Evolutionary conservation across 139 green algal genomes (phyloP).

Genomic region (Astrephomene gubernaculifera): DNA sequence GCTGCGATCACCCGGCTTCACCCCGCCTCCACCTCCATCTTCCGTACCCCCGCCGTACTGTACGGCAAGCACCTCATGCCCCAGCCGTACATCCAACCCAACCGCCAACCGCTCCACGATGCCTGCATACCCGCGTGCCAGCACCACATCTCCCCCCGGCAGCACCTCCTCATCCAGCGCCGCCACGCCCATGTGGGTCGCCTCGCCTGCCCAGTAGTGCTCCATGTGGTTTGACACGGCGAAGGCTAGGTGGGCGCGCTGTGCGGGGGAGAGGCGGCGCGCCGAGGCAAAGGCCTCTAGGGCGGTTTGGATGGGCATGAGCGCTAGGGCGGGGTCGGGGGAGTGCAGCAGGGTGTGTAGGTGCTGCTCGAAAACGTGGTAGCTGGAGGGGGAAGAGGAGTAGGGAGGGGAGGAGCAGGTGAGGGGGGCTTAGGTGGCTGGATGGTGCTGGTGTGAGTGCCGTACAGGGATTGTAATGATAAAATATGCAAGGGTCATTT

Average conservation of each 20-base stretch:
- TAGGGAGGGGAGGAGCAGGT: neutral
- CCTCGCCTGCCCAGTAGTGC: constrained; percentile 45
- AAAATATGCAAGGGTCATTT: too few species aligned
- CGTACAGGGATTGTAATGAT: too few species aligned
- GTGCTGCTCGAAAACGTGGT: constrained; percentile 32
- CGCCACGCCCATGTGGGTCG: constrained; percentile 13
- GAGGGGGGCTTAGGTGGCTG: too few species aligned
- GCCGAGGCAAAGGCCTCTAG: neutral
- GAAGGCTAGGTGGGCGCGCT: constrained; percentile 2
- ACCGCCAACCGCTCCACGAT: constrained; percentile 39
- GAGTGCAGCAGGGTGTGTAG: neutral
- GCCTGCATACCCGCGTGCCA: constrained; percentile 54
- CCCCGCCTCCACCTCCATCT: too few species aligned
- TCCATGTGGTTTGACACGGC: constrained; percentile 50
- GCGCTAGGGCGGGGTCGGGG: neutral
- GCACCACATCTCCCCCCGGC: constrained; percentile 60
- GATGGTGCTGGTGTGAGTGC: too few species aligned
- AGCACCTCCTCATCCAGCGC: constrained; percentile 51
- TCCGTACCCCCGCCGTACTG: constrained; percentile 28
- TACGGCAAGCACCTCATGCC: constrained; percentile 38
- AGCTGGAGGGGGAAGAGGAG: neutral
- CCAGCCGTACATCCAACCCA: constrained; percentile 66
- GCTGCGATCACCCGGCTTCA: too few species aligned
- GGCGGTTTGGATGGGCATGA: constrained; percentile 1
- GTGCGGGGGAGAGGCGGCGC: neutral